Conservation (phyloP, 305 asterid genomes). For the Monarda citriodora region DNA sequence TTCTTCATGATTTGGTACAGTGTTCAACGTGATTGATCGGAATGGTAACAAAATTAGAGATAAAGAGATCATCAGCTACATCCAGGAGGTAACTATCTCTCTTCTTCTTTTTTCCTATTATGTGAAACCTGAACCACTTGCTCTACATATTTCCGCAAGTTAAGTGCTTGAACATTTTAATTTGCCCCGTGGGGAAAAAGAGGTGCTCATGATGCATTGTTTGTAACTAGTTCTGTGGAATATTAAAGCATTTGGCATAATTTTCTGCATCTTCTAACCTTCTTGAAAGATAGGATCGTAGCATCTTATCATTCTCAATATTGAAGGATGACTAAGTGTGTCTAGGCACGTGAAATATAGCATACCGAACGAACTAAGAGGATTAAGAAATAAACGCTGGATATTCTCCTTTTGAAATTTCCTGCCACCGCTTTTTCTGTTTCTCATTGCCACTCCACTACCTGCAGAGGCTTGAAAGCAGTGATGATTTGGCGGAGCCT, state of each 20-base stretch:
- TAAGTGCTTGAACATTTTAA: slow-evolving; percentile 1
- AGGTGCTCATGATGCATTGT: not conserved
- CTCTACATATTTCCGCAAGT: not conserved
- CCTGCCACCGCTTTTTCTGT: not conserved
- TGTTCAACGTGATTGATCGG: slow-evolving; percentile 62
- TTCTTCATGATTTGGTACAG: slow-evolving; percentile 31
- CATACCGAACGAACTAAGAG: not conserved
- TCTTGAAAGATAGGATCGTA: slow-evolving; percentile 6
- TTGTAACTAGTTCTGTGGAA: not conserved
- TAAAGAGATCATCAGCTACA: slow-evolving; percentile 48
- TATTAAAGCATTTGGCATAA: not conserved
- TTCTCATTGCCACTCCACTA: slow-evolving; percentile 7
- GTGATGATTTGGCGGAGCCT: slow-evolving; percentile 39
- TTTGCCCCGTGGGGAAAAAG: not conserved
- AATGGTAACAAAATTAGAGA: slow-evolving; percentile 65
- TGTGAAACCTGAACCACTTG: not conserved
- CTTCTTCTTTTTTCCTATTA: not conserved
- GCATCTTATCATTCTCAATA: not conserved
- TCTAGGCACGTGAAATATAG: slow-evolving; percentile 8
- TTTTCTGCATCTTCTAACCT: slow-evolving; percentile 4
- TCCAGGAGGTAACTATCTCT: slow-evolving; percentile 48
- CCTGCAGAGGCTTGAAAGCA: slow-evolving; percentile 65
- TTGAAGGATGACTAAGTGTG: slow-evolving; percentile 6
- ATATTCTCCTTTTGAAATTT: not conserved
- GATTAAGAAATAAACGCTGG: not conserved